Base-by-base conservation (phyloP, 1,284 basidiomycete species). In the Ganoderma sinense region DNA sequence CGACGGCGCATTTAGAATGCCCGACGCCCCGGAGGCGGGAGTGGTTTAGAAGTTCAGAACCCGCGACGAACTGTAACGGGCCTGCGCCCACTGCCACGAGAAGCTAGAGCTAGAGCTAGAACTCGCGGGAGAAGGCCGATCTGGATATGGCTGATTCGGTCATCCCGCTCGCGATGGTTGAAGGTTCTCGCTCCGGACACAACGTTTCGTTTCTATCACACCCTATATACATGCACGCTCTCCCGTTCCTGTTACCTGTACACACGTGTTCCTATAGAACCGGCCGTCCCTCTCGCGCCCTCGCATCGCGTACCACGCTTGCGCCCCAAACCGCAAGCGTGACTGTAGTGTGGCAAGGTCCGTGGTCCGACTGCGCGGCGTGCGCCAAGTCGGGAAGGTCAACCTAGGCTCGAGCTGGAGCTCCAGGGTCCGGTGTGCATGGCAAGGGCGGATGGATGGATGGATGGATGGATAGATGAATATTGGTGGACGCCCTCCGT, bases 121-220 rank as follows among this genome's bases (percentile, higher is more conserved):
- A 26, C 14, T 56, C 53, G 53, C 53, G 53, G 53, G 53, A 56
- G 53, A 56, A 56, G 53, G 31, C 11, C 31, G 53, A 56, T 33
- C 53, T 29, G 43, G 43, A 45, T 45, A 20, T 20, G n/a, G 18
- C 29, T 29, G 53, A 13, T 11, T 4, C 31, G 53, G 53, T 20
- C 18, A 31, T 56, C 53, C 31, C 6, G 53, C 53, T 56, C 31
- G 29, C 18, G 53, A 5, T 56, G 29, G 48, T 26, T 53, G 18
- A 36, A 6, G 11, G 48, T 26, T 53, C 48, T 8, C 43, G 48
- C 48, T 13, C 48, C 14, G 23, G 48, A 51, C 48, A 26, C 48
- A 26, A 20, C 8, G 14, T 56, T 56, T 56, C 23, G 23, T 23
- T 23, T 51, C 48, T 26, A 14, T 36, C 36, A 36, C 10, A 7